These are phyloP conservation scores for Trichosporon sp. DNA, from an alignment of 1,284 basidiomycete genomes.

Conservation along the genomic window DNA sequence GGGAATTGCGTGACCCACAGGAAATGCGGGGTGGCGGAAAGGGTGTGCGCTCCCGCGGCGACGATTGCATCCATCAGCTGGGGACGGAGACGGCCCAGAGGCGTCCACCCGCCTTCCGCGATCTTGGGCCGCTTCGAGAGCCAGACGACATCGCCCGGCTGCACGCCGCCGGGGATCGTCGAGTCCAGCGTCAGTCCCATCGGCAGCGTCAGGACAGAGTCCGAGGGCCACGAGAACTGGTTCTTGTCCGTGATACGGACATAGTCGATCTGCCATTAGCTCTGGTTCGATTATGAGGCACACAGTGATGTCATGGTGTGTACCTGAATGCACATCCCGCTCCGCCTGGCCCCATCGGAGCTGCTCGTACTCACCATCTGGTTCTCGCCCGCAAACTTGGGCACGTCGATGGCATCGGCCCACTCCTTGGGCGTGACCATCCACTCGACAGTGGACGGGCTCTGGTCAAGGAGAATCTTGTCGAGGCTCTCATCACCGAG, in stretches of 20 bases:
- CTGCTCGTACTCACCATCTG: constrained; percentile 41
- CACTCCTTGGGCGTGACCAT: constrained; percentile 51
- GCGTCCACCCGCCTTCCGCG: constrained; percentile 77
- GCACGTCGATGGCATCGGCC: constrained; percentile 43
- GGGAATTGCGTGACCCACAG: constrained; percentile 96
- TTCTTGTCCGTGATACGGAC: constrained; percentile 53
- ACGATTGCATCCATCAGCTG: constrained; percentile 66
- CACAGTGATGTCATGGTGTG: too few relatives aligned
- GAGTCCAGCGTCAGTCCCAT: constrained; percentile 47
- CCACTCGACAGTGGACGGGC: constrained; percentile 53
- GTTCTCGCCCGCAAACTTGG: constrained; percentile 41
- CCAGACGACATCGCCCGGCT: constrained; percentile 61
- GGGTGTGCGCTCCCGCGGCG: constrained; percentile 62
- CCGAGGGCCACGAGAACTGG: constrained; percentile 45
- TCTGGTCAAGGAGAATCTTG: constrained; percentile 52
- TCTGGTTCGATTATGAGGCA: not conserved
- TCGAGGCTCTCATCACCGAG: constrained; percentile 53
- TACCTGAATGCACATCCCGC: not conserved
- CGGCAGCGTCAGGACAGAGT: constrained; percentile 48
- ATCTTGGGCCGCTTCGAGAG: constrained; percentile 60
- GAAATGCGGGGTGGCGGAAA: constrained; percentile 72
- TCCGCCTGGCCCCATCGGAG: not conserved
- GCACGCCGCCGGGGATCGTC: constrained; percentile 45
- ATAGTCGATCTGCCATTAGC: constrained; percentile 43
- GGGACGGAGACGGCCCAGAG: constrained; percentile 73